Conservation (phyloP, 805 yeast species). For the Groenewaldozyma tartarivorans region DNA sequence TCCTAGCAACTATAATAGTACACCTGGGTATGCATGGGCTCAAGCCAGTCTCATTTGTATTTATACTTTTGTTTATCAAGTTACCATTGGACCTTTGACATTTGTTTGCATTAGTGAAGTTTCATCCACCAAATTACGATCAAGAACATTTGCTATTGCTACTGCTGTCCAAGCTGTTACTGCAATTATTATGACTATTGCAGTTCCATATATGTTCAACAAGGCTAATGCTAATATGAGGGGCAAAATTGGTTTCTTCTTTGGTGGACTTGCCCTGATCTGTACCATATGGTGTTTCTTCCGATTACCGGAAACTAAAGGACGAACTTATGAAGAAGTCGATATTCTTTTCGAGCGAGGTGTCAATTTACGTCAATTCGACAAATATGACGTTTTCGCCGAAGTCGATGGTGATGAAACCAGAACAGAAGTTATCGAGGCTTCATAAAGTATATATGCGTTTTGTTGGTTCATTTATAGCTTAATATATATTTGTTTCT, state of each 20-base stretch:
- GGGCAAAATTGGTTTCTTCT: constrained; percentile 41
- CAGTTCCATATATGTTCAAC: constrained; percentile 41
- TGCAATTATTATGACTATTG: constrained; percentile 16
- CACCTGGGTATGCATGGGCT: constrained; percentile 20
- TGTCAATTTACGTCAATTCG: constrained; percentile 11
- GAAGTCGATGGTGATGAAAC: background rate
- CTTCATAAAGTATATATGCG: too few species aligned
- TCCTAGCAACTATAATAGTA: constrained; percentile 7
- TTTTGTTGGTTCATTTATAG: too few species aligned
- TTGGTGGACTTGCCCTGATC: constrained; percentile 31
- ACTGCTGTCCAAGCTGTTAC: constrained; percentile 25
- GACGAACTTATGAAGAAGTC: constrained; percentile 51
- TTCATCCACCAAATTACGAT: constrained; percentile 31
- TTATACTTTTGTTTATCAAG: constrained; percentile 38
- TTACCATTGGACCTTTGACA: constrained; percentile 36
- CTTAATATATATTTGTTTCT: too few species aligned
- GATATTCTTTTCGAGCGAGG: constrained; percentile 39
- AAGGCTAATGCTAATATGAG: constrained; percentile 38
- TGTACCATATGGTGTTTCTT: constrained; percentile 37
- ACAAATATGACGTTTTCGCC: constrained; percentile 10
- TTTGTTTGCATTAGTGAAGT: constrained; percentile 35
- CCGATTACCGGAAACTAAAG: constrained; percentile 51
- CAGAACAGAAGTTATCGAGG: background rate
- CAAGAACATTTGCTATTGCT: constrained; percentile 29
- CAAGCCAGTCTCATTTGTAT: constrained; percentile 38